A percentile compares a stretch with the other conserved stretches of the same genome.
These are phyloP conservation scores for Botryotinia convoluta DNA, from an alignment of 2,329 filamentous ascomycete species.

Conservation along the genomic window DNA sequence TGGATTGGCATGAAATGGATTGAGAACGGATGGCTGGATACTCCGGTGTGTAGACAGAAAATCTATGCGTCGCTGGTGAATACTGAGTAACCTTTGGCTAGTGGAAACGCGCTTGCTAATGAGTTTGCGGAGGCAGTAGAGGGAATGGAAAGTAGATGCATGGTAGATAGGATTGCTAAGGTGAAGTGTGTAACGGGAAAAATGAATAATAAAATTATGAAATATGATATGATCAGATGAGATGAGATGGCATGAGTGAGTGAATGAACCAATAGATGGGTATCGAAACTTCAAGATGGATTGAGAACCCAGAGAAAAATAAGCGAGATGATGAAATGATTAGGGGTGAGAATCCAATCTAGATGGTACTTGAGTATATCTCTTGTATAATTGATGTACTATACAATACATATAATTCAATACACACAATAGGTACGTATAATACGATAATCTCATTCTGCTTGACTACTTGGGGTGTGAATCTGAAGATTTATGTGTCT, in stretches of 20 bases:
- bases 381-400: too few species aligned
- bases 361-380: too few species aligned
- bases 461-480: too few species aligned
- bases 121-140: background rate
- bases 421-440: too few species aligned
- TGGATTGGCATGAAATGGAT: background rate
- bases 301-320: background rate
- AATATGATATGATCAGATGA: background rate
- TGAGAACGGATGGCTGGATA: conserved; percentile 2
- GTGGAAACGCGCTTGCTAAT: background rate
- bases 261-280: background rate
- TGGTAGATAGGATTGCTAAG: background rate
- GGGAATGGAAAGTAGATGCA: background rate
- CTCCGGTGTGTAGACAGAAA: conserved; percentile 6
- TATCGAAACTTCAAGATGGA: background rate
- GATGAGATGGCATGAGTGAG: background rate
- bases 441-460: too few species aligned
- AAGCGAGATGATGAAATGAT: background rate
- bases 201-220: background rate
- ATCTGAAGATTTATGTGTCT: too few species aligned
- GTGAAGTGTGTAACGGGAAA: background rate
- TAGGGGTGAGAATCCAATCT: background rate
- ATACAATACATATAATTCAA: too few species aligned
- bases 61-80: background rate
- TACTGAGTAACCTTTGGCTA: background rate